Evolutionary conservation across 1,284 basidiomycete species (phyloP).

Genomic region (Neotropicomus parvogracilis): DNA sequence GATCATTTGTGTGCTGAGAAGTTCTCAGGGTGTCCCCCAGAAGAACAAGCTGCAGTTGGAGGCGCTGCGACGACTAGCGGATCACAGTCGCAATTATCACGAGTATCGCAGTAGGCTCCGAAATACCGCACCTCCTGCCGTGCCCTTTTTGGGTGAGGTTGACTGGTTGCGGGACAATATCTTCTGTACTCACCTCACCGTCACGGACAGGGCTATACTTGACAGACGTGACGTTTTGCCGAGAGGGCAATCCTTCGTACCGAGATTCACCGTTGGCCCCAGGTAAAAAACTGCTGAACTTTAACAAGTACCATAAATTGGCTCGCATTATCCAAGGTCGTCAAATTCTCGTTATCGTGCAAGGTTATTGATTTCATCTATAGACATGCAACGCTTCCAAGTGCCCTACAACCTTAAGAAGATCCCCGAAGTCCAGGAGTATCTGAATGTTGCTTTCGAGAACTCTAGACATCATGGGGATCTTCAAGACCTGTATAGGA

Average conservation of each 20-base stretch:
- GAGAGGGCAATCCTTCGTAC: slow-evolving; percentile 88
- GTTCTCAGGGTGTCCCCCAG: slow-evolving; percentile 69
- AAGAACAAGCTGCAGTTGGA: slow-evolving; percentile 85
- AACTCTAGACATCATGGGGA: slow-evolving; percentile 70
- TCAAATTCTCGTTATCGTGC: slow-evolving; percentile 6
- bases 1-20: slow-evolving; percentile 10
- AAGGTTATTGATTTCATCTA: slow-evolving; percentile 11
- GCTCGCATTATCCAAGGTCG: slow-evolving; percentile 82
- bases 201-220: slow-evolving; percentile 69
- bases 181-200: slow-evolving; percentile 9
- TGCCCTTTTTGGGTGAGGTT: slow-evolving; percentile 82
- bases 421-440: slow-evolving; percentile 81
- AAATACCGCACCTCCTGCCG: slow-evolving; percentile 80
- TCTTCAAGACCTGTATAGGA: slow-evolving; percentile 75
- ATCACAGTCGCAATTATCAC: slow-evolving; percentile 88
- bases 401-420: slow-evolving; percentile 77
- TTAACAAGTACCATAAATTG: slow-evolving; percentile 92
- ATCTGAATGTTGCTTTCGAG: slow-evolving; percentile 69
- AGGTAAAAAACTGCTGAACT: slow-evolving; percentile 85
- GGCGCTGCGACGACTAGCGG: slow-evolving; percentile 77
- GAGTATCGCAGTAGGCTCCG: slow-evolving; percentile 85
- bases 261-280: slow-evolving; percentile 77
- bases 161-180: background rate
- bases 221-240: slow-evolving; percentile 93
- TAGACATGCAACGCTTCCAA: slow-evolving; percentile 94